Evolutionary conservation across 2,329 filamentous ascomycete species (phyloP), one percentile per base, ranked within the genome.

Genomic region (Colletotrichum endophyticum): DNA sequence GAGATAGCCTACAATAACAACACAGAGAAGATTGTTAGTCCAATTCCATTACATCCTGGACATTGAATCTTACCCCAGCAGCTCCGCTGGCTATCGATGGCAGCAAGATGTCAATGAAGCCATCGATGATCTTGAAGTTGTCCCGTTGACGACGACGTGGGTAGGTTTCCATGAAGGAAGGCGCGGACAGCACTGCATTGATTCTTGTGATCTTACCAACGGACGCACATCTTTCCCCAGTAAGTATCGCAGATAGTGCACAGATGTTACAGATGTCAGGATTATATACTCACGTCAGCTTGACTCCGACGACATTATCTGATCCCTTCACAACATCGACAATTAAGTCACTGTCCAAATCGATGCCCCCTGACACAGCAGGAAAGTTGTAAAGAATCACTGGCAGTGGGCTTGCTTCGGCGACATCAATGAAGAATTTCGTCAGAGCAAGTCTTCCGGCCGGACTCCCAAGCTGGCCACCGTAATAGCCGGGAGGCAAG

Each of bases 41-140:
- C 6, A 8, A 1, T 22, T 53, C 3, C 0, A 53, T 8, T 25
- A 12, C 44, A 0, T 53, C 4, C 44, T 2, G 11, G 12, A 4
- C n/a, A 13, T 2, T 3, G 1, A 53, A 13, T 8, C n/a, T 53
- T 53, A 53, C 44, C n/a, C 44, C 44, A 8, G 44, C 44, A 53
- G 44, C 44, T 53, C 44, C 44, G 6, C 44, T 53, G 0, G 44
- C 44, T 53, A 53, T 53, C n/a, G 44, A 53, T 13, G 44, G 44
- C n/a, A 53, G 44, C 44, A 53, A 8, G 6, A 53, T 53, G 4
- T 53, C 44, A 13, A 53, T 53, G 44, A 53, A 53, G 44, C 44
- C 44, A 22, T 53, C 44, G n/a, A 53, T 53, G 2, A 53, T 53
- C 44, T 53, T 53, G 44, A 53, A 53, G 0, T 13, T 53, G 2